Percentiles rank a stretch among this genome's conserved stretches.
phyloP scores from a whole-genome alignment of 2,329 filamentous ascomycete genomes.

The Penicillium sp. region DNA sequence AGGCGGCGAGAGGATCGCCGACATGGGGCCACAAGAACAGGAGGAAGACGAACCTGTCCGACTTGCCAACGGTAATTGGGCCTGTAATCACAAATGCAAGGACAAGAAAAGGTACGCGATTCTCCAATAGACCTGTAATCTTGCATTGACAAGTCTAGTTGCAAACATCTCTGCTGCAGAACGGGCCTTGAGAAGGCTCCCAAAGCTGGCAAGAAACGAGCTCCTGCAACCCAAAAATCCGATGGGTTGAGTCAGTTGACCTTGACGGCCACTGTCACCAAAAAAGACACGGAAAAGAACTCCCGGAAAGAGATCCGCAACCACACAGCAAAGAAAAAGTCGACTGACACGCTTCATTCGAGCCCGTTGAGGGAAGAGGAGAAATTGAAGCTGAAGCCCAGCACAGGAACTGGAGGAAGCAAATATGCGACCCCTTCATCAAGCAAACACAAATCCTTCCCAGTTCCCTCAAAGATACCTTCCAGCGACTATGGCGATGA shows the following conservation, averaged over 20 bases:
- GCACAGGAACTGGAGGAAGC: neutral
- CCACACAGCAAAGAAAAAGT: neutral
- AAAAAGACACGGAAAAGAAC: constrained; percentile 17
- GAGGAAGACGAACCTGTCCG: constrained; percentile 46
- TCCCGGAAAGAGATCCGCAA: constrained; percentile 4
- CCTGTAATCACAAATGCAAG: constrained; percentile 71
- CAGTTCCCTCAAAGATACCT: constrained; percentile 3
- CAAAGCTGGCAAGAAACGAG: constrained; percentile 37
- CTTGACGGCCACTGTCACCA: constrained; percentile 28
- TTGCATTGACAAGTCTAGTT: constrained; percentile 41
- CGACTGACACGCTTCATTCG: neutral
- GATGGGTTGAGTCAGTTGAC: constrained; percentile 30
- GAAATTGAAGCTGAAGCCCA: neutral
- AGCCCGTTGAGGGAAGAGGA: neutral
- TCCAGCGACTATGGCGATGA: constrained; percentile 38
- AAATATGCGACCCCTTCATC: neutral
- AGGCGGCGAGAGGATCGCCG: constrained; percentile 7
- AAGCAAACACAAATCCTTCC: neutral
- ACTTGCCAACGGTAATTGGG: constrained; percentile 71
- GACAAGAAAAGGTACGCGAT: constrained; percentile 51
- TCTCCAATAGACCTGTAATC: constrained; percentile 3
- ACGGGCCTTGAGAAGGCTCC: constrained; percentile 69
- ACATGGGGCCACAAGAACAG: constrained; percentile 7
- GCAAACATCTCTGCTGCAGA: constrained; percentile 72
- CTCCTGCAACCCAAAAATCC: constrained; percentile 20